Percentiles rank a stretch among this genome's conserved stretches.
These are phyloP conservation scores for Cyathus striatus DNA, from an alignment of 768 basidiomycete species.

Conservation along the genomic window DNA sequence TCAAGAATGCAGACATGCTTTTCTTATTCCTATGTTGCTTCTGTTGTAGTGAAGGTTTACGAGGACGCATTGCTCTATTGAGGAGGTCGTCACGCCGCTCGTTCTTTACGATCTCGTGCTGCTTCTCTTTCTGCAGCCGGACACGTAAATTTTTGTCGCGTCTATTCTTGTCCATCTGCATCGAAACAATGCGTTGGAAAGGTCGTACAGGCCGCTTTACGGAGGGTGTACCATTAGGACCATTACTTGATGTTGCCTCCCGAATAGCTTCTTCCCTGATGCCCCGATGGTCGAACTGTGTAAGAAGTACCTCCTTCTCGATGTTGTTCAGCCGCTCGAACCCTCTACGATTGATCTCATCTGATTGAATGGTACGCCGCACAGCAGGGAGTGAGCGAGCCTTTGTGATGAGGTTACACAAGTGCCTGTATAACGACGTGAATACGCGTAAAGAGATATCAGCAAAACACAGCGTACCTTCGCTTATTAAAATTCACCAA, in stretches of 20 bases:
- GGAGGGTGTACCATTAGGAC: conserved; percentile 33
- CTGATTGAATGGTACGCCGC: conserved; percentile 39
- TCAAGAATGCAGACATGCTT: conserved; percentile 82
- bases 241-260: conserved; percentile 47
- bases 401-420: conserved; percentile 60
- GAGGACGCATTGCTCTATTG: conserved; percentile 68
- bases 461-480: conserved; percentile 40
- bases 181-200: conserved; percentile 58
- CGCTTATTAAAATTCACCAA: conserved; percentile 83
- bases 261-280: conserved; percentile 74
- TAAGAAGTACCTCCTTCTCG: conserved; percentile 56
- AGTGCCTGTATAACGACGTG: conserved; percentile 39
- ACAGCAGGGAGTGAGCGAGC: conserved; percentile 38
- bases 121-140: conserved; percentile 70
- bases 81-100: conserved; percentile 75
- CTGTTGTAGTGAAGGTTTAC: conserved; percentile 41
- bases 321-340: conserved; percentile 75
- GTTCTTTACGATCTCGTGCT: conserved; percentile 64
- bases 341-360: conserved; percentile 58
- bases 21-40: conserved; percentile 86
- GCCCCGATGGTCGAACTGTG: conserved; percentile 66
- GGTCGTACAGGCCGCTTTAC: conserved; percentile 53
- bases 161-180: conserved; percentile 79
- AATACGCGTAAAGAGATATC: background rate
- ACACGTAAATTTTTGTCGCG: conserved; percentile 68